Base-by-base conservation (phyloP, 2,329 filamentous ascomycete species). In the Penicillium glabrum region DNA sequence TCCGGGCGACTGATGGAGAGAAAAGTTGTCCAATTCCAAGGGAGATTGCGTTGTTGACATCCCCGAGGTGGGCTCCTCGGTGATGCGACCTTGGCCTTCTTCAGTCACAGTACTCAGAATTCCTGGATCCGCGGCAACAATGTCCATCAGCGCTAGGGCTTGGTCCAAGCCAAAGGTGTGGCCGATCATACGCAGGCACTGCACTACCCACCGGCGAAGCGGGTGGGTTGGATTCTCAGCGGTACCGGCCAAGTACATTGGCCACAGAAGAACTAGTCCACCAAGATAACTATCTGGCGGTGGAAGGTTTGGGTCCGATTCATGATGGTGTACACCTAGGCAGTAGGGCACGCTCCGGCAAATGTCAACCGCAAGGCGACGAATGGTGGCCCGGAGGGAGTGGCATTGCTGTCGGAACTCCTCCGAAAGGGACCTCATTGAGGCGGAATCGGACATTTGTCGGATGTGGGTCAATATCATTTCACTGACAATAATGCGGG, bases 401-500 rank as follows among this genome's bases (percentile, higher is more conserved):
- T 65, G 63, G 51, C 69, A 70, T 39, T 71, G 71, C 1, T 60
- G 61, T 11, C 61, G 65, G 19, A 75, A 67, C 31, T 74, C 72
- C 13, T 61, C 62, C 3, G 73, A 67, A 7, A 68, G 51, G 1
- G 60, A 58, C 31, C 54, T 53, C 5, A 58, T 51, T 5, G 66
- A 60, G 16, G 65, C 64, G 6, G 57, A 59, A 26, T 61, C 51
- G 5, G 66, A 66, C 7, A 74, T 58, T 50, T 65, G 59, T 11
- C 63, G 57, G 26, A 74, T 63, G 14, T 64, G 69, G 16, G 60
- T 64, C 2, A 72, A 68, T 13, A 87, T 77, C 43, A 78, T 74
- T 58, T 85, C 78, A 64, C 78, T 81, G 16, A 80, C 66, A 10
- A 86, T 69, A 24, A 86, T 80, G n/a, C 83, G 80, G 7, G 79